phyloP scores from a whole-genome alignment of 2,329 filamentous ascomycete genomes.

The Alternaria sp. region DNA sequence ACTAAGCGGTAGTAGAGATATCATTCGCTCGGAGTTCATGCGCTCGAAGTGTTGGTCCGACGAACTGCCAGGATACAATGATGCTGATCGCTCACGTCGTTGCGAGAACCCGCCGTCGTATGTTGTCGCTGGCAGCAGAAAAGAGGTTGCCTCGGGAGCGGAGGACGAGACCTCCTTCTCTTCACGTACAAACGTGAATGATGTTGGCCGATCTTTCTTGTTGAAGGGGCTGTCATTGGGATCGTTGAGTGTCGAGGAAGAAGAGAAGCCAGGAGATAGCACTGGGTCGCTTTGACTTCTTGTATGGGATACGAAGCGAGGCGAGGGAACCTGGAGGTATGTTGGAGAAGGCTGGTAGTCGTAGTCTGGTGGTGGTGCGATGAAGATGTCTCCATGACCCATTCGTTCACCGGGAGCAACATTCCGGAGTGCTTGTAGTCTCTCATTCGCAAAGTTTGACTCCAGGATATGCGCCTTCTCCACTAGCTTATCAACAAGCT shows the following conservation, averaged over 20 bases:
- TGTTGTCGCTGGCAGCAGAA: slow-evolving; percentile 33
- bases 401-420: slow-evolving; percentile 43
- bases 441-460: slow-evolving; percentile 44
- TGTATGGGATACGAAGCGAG: slow-evolving; percentile 23
- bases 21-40: slow-evolving; percentile 4
- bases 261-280: slow-evolving; percentile 30
- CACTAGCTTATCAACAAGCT: slow-evolving; percentile 67
- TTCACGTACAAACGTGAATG: slow-evolving; percentile 23
- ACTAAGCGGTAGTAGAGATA: slow-evolving; percentile 16
- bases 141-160: slow-evolving; percentile 23
- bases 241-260: slow-evolving; percentile 26
- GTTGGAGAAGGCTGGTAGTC: slow-evolving; percentile 31
- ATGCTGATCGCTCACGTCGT: slow-evolving; percentile 20
- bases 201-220: slow-evolving; percentile 16
- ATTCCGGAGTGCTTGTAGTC: slow-evolving; percentile 40
- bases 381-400: slow-evolving; percentile 45
- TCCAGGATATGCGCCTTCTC: slow-evolving; percentile 50
- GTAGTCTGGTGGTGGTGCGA: slow-evolving; percentile 48
- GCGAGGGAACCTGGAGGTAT: slow-evolving; percentile 19
- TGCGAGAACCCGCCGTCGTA: slow-evolving; percentile 26
- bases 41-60: slow-evolving; percentile 1
- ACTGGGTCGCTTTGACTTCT: slow-evolving; percentile 35
- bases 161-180: slow-evolving; percentile 20
- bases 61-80: slow-evolving; percentile 17
- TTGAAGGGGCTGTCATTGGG: slow-evolving; percentile 19